These are phyloP conservation scores for Trametes pubescens DNA, from an alignment of 1,284 basidiomycete species.

Conservation along the genomic window DNA sequence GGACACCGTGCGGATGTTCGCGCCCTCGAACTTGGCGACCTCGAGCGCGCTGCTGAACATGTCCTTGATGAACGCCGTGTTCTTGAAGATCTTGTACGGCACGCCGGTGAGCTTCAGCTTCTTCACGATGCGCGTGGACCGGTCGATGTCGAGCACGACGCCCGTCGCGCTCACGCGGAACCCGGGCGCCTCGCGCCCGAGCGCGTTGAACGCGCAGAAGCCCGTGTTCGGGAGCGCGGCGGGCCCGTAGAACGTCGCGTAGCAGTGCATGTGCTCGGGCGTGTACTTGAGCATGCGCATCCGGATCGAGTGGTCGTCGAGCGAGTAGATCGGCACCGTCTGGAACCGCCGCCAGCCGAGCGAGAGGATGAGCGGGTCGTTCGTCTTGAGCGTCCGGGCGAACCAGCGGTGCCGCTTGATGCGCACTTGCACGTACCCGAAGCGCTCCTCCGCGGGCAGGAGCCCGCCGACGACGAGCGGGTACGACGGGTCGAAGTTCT, in stretches of 20 bases:
- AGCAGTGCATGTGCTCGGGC: slow-evolving; percentile 99
- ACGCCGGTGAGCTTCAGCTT: slow-evolving; percentile 97
- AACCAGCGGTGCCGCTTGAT: slow-evolving; percentile 98
- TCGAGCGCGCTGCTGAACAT: slow-evolving; percentile 96
- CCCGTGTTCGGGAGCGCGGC: slow-evolving; percentile 94
- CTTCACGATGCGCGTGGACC: slow-evolving; percentile 95
- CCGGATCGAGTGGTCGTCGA: slow-evolving; percentile 96
- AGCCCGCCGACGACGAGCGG: slow-evolving; percentile 95
- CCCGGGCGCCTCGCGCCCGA: slow-evolving; percentile 70
- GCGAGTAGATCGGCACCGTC: slow-evolving; percentile 91
- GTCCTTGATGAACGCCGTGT: slow-evolving; percentile 97
- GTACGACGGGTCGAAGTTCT: slow-evolving; percentile 91
- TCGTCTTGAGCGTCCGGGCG: slow-evolving; percentile 92
- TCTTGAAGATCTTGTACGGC: slow-evolving; percentile 98
- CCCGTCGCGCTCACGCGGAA: slow-evolving; percentile 96
- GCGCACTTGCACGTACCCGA: slow-evolving; percentile 94
- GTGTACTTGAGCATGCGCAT: slow-evolving; percentile 99
- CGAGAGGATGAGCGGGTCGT: slow-evolving; percentile 96
- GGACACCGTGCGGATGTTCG: slow-evolving; percentile 93
- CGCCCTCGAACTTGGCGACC: slow-evolving; percentile 98
- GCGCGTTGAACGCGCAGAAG: slow-evolving; percentile 95
- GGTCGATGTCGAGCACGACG: slow-evolving; percentile 93
- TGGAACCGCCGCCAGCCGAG: slow-evolving; percentile 98
- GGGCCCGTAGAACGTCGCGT: slow-evolving; percentile 96
- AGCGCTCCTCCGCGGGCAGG: slow-evolving; percentile 89